Evolutionary conservation across 345 rosid species (phyloP).

Genomic region (Punica granatum): DNA sequence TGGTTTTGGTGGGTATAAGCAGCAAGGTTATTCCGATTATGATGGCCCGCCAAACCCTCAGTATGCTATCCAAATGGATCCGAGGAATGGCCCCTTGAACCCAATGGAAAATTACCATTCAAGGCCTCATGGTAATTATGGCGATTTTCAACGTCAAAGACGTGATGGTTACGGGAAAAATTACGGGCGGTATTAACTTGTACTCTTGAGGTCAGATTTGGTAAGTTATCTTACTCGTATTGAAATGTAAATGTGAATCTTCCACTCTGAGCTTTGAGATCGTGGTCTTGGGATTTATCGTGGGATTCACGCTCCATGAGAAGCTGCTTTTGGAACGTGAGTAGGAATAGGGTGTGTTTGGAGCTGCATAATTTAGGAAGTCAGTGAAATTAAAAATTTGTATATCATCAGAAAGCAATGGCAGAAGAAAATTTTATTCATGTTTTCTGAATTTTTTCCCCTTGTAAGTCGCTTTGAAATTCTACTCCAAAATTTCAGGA

Average conservation of each 20-base stretch:
- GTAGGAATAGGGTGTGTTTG: background rate
- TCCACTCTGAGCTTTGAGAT: background rate
- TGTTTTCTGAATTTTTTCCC: background rate
- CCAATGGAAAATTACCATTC: constrained; percentile 59
- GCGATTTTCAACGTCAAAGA: constrained; percentile 75
- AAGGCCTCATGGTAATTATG: constrained; percentile 59
- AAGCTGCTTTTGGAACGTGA: background rate
- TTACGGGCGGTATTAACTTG: constrained; percentile 63
- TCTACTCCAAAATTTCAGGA: constrained; percentile 44
- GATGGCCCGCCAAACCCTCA: constrained; percentile 55
- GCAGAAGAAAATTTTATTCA: background rate
- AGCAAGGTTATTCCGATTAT: constrained; percentile 55
- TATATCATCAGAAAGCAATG: background rate
- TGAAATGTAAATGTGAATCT: constrained; percentile 15
- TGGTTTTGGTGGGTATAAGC: constrained; percentile 69
- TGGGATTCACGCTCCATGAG: background rate
- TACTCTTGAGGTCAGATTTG: constrained; percentile 24
- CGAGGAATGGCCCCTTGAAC: constrained; percentile 56
- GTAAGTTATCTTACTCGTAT: constrained; percentile 47
- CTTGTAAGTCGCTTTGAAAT: constrained; percentile 21
- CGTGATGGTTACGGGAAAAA: constrained; percentile 76
- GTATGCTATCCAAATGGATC: constrained; percentile 45
- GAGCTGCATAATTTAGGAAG: background rate
- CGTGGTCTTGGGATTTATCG: background rate
- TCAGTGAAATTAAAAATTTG: background rate